Evolutionary conservation across 306 rosid species (phyloP).

Genomic region (Cicer chorassanicum): DNA sequence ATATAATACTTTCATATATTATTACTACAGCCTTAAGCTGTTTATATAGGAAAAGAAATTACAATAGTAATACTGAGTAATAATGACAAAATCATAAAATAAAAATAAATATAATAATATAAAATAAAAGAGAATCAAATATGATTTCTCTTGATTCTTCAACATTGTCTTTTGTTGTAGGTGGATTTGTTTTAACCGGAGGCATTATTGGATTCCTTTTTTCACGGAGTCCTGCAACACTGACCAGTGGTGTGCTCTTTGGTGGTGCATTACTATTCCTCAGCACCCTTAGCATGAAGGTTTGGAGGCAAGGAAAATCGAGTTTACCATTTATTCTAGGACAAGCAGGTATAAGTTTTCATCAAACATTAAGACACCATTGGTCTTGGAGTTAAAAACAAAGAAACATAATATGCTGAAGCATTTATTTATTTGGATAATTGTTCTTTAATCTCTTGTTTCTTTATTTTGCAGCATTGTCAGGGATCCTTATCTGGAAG

Average conservation of each 20-base stretch:
- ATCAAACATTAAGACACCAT: not conserved
- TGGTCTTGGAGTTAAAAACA: constrained; percentile 8
- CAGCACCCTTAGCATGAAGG: constrained; percentile 84
- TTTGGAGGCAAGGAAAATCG: constrained; percentile 95
- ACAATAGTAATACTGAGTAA: too few relatives aligned
- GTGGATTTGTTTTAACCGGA: constrained; percentile 82
- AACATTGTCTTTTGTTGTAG: constrained; percentile 53
- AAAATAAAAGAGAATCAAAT: too few relatives aligned
- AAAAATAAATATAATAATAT: too few relatives aligned
- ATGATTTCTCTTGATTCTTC: too few relatives aligned
- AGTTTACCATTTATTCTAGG: constrained; percentile 84
- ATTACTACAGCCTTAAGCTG: too few relatives aligned
- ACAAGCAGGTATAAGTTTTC: constrained; percentile 73
- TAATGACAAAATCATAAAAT: too few relatives aligned
- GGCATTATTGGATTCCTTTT: constrained; percentile 74
- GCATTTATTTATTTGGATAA: constrained; percentile 24
- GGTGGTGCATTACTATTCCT: constrained; percentile 91
- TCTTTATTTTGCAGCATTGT: constrained; percentile 57
- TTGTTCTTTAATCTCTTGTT: constrained; percentile 32
- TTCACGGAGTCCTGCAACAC: constrained; percentile 69
- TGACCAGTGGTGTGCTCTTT: constrained; percentile 64
- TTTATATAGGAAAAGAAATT: too few relatives aligned
- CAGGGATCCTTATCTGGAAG: constrained; percentile 79
- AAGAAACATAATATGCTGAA: constrained; percentile 14
- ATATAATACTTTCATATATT: too few relatives aligned